phyloP scores from a whole-genome alignment of 2,329 filamentous ascomycete species.

The Helotiales sp. region DNA sequence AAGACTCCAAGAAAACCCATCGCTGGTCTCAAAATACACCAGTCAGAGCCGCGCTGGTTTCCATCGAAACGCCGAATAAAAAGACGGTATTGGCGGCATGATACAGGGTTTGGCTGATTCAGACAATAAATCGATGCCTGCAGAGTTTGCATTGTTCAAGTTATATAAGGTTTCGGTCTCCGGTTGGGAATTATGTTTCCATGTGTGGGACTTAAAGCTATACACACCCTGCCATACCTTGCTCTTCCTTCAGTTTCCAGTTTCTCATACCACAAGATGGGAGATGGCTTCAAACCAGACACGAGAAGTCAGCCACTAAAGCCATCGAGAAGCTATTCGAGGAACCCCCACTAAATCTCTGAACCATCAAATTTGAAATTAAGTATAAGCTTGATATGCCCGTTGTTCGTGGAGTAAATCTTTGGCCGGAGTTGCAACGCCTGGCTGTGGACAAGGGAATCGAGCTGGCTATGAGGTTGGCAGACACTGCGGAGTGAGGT shows the following conservation, averaged over 20 bases:
- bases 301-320: background rate
- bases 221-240: background rate
- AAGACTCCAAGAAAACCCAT: background rate
- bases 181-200: background rate
- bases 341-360: background rate
- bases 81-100: background rate
- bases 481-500: background rate
- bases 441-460: background rate
- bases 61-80: background rate
- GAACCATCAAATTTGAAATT: background rate
- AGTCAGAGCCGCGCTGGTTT: background rate
- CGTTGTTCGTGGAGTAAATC: background rate
- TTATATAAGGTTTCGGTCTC: background rate
- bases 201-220: background rate
- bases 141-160: background rate
- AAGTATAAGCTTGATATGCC: background rate
- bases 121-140: background rate
- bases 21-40: too few relatives aligned
- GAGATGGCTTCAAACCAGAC: background rate
- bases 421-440: background rate
- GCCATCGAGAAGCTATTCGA: background rate
- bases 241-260: background rate
- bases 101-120: background rate
- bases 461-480: background rate
- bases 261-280: background rate